Percentiles rank a stretch among this genome's conserved stretches.
These are phyloP conservation scores for Colletotrichum kahawae DNA, from an alignment of 2,329 filamentous ascomycete species.

Conservation along the genomic window DNA sequence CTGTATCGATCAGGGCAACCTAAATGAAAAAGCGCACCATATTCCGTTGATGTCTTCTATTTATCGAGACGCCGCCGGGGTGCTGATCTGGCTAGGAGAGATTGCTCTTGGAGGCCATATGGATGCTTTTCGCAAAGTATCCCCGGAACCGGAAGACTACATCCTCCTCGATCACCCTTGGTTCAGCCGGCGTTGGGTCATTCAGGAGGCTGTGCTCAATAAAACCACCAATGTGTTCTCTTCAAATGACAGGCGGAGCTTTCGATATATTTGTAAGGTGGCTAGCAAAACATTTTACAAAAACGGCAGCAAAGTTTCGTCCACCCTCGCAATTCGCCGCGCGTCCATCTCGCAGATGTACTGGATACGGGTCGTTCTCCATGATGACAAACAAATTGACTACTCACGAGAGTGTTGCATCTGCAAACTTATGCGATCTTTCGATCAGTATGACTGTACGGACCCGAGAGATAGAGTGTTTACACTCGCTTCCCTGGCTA, in stretches of 20 bases:
- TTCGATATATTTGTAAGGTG: accelerated
- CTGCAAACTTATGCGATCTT: not conserved
- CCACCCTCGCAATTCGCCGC: not conserved
- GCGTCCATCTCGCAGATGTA: not conserved
- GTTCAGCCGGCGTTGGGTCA: not conserved
- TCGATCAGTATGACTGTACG: not conserved
- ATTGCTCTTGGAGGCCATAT: too few relatives aligned
- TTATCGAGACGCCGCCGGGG: not conserved
- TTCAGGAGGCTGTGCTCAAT: not conserved
- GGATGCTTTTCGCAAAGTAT: too few relatives aligned
- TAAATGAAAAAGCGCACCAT: not conserved
- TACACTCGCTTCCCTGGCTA: not conserved
- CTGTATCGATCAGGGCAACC: not conserved
- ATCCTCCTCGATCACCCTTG: not conserved
- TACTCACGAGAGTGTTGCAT: not conserved
- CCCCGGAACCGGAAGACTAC: too few relatives aligned
- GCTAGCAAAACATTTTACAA: not conserved
- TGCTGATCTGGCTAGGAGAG: not conserved
- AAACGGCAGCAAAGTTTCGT: too few relatives aligned
- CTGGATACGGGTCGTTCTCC: not conserved
- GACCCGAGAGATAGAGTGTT: not conserved
- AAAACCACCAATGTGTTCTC: not conserved
- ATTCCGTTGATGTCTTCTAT: not conserved
- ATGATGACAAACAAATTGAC: too few relatives aligned
- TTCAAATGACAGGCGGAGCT: not conserved